Evolutionary conservation across 2,329 filamentous ascomycete genomes (phyloP), one percentile per base, ranked within the genome.

Genomic region (Knufia petricola): DNA sequence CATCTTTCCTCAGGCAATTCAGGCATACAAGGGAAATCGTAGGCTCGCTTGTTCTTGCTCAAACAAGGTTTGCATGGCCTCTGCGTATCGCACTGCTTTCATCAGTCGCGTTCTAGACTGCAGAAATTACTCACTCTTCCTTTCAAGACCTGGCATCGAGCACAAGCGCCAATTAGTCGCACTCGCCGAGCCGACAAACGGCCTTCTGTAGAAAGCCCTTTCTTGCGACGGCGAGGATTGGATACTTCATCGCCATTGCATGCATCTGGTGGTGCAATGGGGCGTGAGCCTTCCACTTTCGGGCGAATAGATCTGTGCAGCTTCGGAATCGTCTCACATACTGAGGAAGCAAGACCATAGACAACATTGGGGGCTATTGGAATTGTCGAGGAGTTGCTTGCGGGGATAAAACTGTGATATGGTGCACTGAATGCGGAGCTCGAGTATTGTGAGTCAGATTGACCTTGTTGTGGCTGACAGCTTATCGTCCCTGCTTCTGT

Each of bases 131-230:
- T 24, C n/a, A 47, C 44, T 17, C 19, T 47, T 15, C 20, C 34
- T 21, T 39, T 47, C 32, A 47, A 13, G 10, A 28, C 23, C 26
- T 37, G 34, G 31, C 44, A 47, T 9, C 44, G 44, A 15, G 10
- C 44, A 28, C 44, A 47, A 15, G 44, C 44, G 2, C 44, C 32
- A 17, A 38, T 47, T 8, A 39, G 9, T 17, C 44, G 19, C 17
- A 47, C 44, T 4, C 24, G 44, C 10, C 34, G 32, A 12, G 44
- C 44, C 9, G 32, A 24, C 10, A 15, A 12, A 15, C 23, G 20
- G 3, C 19, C 31, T 15, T 28, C 23, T 7, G 44, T 19, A 6
- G 44, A 38, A 13, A 47, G 44, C n/a, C 12, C 44, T 15, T 34
- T 17, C 23, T 38, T 47, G 10, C 44, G 31, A 10, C 34, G 19